Base-by-base conservation (phyloP, 2,329 filamentous ascomycete species). In the Dissoconium aciculare region DNA sequence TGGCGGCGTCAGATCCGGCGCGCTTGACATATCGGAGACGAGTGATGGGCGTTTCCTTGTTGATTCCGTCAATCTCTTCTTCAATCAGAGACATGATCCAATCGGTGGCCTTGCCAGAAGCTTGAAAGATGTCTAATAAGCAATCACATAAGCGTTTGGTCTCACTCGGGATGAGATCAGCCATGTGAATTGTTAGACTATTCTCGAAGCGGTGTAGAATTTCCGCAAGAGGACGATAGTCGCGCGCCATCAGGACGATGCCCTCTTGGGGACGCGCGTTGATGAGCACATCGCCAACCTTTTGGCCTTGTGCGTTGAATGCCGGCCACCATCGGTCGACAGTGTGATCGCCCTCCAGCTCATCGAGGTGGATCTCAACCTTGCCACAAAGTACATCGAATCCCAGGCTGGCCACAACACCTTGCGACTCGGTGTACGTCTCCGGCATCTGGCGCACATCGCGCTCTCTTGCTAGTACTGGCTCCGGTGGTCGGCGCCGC, bases 51-150 rank as follows among this genome's bases (percentile, higher is more conserved):
- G 19, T n/a, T 44, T 93, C 84, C 49, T 77, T 91, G 33, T 83
- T 73, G 11, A 89, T 75, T 1, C 87, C 87, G 48, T 95, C 89
- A 34, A 98, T 95, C 54, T 98, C 89, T 50, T 95, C 87, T 54
- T 98, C 89, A 0, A 94, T 81, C 24, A 98, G 63, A 2, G 82
- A 76, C 64, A 83, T 89, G 13, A 98, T 67, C 89, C 89, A 98
- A 36, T 94, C 83, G 26, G 69, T 69, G 2, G 81, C 79, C 21
- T 72, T 71, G 0, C 82, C 83, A 2, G 84, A 87, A 3, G 92
- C 85, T 50, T 98, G 89, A 47, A 87, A 98, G 31, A 98, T 92
- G 51, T 95, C 91, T 40, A 95, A 61, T 21, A 95, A 71, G 15
- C 79, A 74, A 50, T 94, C 85, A 2, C 84, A 80, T 5, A 95